phyloP scores from a whole-genome alignment of 2,329 filamentous ascomycete species.

The Chaetomium sp. region DNA sequence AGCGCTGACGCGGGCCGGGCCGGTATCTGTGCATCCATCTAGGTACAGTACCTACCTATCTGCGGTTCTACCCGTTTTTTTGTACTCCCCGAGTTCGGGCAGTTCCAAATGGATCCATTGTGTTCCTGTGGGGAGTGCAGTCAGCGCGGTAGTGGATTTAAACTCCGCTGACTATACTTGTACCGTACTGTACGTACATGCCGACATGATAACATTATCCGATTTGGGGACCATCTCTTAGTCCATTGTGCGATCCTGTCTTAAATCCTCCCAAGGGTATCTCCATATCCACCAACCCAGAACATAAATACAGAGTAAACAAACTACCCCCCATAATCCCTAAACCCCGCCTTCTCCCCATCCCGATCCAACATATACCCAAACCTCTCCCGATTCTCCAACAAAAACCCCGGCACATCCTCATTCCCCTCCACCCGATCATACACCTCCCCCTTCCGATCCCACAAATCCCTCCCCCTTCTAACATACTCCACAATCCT shows the following conservation, averaged over 20 bases:
- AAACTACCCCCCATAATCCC: conserved; percentile 33
- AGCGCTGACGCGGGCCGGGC: neutral
- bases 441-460: conserved; percentile 42
- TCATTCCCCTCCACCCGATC: conserved; percentile 42
- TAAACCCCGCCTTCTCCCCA: conserved; percentile 42
- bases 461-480: conserved; percentile 49
- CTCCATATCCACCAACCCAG: neutral
- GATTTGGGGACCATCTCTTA: no score
- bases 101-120: no score
- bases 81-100: no score
- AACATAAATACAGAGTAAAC: neutral
- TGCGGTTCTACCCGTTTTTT: no score
- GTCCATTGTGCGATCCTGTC: no score
- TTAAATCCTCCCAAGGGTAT: neutral
- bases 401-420: conserved; percentile 47
- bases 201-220: no score
- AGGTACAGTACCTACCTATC: no score
- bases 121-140: no score
- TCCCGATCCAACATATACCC: conserved; percentile 41
- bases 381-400: conserved; percentile 34
- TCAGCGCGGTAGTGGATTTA: no score
- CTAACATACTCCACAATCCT: conserved; percentile 47
- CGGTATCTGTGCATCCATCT: neutral
- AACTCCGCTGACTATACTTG: no score
- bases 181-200: no score